phyloP scores from a whole-genome alignment of 2,329 filamentous ascomycete species.

The Coniochaeta ligniaria region DNA sequence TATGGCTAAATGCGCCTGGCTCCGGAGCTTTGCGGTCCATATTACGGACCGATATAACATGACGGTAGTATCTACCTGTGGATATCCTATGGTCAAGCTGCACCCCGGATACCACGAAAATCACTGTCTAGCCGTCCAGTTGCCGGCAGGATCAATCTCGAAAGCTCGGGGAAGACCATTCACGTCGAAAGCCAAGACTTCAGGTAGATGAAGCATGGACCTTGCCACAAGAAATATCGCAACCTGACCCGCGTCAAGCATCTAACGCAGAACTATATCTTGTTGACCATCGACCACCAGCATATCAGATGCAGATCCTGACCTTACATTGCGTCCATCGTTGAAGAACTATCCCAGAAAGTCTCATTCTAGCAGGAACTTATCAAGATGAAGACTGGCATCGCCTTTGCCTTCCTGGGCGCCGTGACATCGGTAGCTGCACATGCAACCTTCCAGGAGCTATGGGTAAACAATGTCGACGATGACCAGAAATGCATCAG shows the following conservation, averaged over 20 bases:
- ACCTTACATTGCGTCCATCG: background rate
- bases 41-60: constrained; percentile 1
- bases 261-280: background rate
- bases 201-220: background rate
- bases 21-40: constrained; percentile 1
- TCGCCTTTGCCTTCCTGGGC: background rate
- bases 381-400: background rate
- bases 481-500: constrained; percentile 1
- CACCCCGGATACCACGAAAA: background rate
- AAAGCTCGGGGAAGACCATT: background rate
- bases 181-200: background rate
- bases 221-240: background rate
- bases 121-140: background rate
- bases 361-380: background rate
- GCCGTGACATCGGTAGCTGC: background rate
- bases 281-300: background rate
- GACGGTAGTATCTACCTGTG: background rate
- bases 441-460: background rate
- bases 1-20: background rate
- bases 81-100: background rate
- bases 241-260: background rate
- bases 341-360: background rate
- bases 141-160: background rate
- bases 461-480: background rate
- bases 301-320: background rate